Base-by-base conservation (phyloP, 768 basidiomycete genomes). In the Amanita phalloides region DNA sequence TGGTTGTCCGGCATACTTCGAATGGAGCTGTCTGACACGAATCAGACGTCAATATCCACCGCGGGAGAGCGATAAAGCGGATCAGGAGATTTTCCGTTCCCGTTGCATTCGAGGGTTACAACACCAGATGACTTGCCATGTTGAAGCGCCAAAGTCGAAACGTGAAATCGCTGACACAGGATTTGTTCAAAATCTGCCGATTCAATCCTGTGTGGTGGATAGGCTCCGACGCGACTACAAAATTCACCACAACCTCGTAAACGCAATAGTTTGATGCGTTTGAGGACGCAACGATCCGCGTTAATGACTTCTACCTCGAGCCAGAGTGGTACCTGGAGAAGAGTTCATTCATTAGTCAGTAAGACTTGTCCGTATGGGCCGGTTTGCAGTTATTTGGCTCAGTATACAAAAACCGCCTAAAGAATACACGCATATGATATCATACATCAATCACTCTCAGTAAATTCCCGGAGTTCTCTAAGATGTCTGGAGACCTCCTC, bases 401-500 rank as follows among this genome's bases (percentile, higher is more conserved):
- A 13, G 32, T 32, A 32, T 32, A 33, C 33, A 33, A 9, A 28
- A 8, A 30, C 28, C 39, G 6, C 39, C 9, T 45, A 45, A 28
- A 48, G 2, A 48, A 38, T 6, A 35, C 17, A 35, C 35, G 21
- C 6, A 13, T 26, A 6, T 17, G 33, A 13, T 38, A 35, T 0
- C 13, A 1, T 1, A 17, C 14, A 32, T 17, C 38, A 52, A n/a
- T 30, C 43, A 9, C 43, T 23, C 32, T 72, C 85, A 3, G 84
- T 81, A 61, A 84, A 84, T 52, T 81, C 79, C 58, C 78, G 76
- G 36, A 90, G 69, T 56, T 84, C 77, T 57, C 76, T 73, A 26
- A 91, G 72, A 58, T 82, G 80, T 49, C 76, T 76, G 39, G 86
- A 85, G 10, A 89, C 79, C 53, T 84, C 84, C 49, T 84, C 78